Conservation (phyloP, 2,329 filamentous ascomycete species). For the Monilinia polystroma region DNA sequence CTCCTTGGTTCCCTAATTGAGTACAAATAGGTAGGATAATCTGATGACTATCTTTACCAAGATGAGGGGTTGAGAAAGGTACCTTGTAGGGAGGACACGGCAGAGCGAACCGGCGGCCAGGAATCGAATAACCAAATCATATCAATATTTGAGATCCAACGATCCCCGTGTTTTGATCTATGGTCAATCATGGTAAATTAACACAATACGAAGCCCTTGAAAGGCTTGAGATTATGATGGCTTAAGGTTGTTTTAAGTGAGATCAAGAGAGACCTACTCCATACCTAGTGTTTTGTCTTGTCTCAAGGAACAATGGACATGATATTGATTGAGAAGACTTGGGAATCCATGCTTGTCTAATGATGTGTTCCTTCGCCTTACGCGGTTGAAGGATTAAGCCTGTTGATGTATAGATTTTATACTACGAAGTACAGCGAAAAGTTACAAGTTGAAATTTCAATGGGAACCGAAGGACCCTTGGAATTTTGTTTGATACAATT, state of each 20-base stretch:
- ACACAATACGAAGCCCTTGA: neutral
- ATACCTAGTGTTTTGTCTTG: too few species aligned
- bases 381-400: constrained; percentile 20
- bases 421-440: neutral
- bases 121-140: too few species aligned
- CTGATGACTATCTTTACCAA: too few species aligned
- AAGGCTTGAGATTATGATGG: neutral
- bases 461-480: neutral
- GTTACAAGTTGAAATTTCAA: neutral
- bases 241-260: constrained; percentile 6
- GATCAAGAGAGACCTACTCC: neutral
- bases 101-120: too few species aligned
- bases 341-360: constrained; percentile 12
- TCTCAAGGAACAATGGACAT: too few species aligned
- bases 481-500: neutral
- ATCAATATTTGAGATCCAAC: too few species aligned
- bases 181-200: neutral
- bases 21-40: neutral
- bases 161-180: too few species aligned
- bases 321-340: constrained; percentile 2
- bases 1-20: neutral
- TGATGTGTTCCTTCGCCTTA: constrained; percentile 13
- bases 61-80: too few species aligned
- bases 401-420: neutral
- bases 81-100: too few species aligned